phyloP scores from a whole-genome alignment of 2,329 filamentous ascomycete species.

The Rhexocercosporidium sp. region DNA sequence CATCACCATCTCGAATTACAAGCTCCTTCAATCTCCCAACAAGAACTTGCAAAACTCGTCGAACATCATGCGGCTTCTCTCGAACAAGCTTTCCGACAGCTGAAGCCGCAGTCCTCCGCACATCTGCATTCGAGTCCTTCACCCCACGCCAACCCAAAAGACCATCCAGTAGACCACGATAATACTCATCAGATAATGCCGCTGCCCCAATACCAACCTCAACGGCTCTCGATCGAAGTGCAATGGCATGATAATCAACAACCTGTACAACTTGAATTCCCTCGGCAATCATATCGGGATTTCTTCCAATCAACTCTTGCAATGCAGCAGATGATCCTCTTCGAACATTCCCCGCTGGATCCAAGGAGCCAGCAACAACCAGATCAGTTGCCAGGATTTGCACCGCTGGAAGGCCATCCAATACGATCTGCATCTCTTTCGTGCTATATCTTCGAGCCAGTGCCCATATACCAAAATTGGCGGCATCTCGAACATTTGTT shows the following conservation, averaged over 20 bases:
- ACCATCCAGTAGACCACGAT: slow-evolving; percentile 71
- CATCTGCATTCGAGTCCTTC: slow-evolving; percentile 76
- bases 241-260: slow-evolving; percentile 93
- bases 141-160: slow-evolving; percentile 87
- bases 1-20: slow-evolving; percentile 64
- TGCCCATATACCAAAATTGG: slow-evolving; percentile 96
- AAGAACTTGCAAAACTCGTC: slow-evolving; percentile 17
- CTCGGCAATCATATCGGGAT: slow-evolving; percentile 81
- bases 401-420: slow-evolving; percentile 57
- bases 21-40: slow-evolving; percentile 21
- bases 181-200: slow-evolving; percentile 65
- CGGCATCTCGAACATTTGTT: slow-evolving; percentile 90
- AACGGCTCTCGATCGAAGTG: slow-evolving; percentile 82
- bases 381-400: slow-evolving; percentile 84
- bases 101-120: slow-evolving; percentile 72
- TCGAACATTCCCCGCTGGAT: slow-evolving; percentile 91
- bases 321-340: slow-evolving; percentile 91
- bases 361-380: slow-evolving; percentile 80
- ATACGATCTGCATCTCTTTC: slow-evolving; percentile 71
- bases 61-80: slow-evolving; percentile 17
- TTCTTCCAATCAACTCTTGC: slow-evolving; percentile 91
- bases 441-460: slow-evolving; percentile 87
- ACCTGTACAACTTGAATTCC: slow-evolving; percentile 87
- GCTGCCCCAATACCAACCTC: slow-evolving; percentile 75
- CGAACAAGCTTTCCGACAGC: slow-evolving; percentile 67